Base-by-base conservation (phyloP, 23 red algal genomes). In the Pyropia yezoensis region DNA sequence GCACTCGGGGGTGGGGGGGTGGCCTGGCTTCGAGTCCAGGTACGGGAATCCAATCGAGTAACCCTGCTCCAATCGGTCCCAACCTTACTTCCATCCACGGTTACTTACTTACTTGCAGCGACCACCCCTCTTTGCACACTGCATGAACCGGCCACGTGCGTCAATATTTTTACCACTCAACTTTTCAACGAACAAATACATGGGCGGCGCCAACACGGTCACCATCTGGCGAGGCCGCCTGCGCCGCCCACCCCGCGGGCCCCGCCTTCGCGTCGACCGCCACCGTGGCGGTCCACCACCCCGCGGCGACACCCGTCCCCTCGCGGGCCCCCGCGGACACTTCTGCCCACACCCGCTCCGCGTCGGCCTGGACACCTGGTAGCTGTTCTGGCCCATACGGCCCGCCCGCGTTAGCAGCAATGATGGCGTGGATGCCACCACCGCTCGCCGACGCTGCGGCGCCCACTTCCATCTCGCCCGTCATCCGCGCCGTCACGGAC, bases 321-420 rank as follows among this genome's bases (percentile, higher is more conserved):
- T 47, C 39, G 39, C 39, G 39, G 7, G 55, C 25, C 55, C 55
- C 55, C 19, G 21, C 4, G 1, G 21, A 2, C 55, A 59, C 55
- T 15, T 21, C 12, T 27, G 7, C 55, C 55, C 55, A 59, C 3
- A 59, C 55, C 55, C 25, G 21, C 21, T 19, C 55, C 19, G 21
- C 25, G 21, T 59, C 55, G 21, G 19, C 25, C 55, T 59, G 55
- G 7, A 59, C 55, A 7, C 55, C 25, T 15, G 21, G 19, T 15
- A 59, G 12, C 21, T 1, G 7, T 5, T 59, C 55, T 21, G 55
- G 55, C 55, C 55, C 55, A 9, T 59, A 59, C 55, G 55, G 55
- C 4, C 55, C 55, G 55, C 55, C 55, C 19, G 55, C 55, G 25
- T 59, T 59, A 15, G 55, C 55, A 9, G 55, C 55, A 59, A 59